phyloP scores from a whole-genome alignment of 1,139 yeast species.

The Pichiaceae sp. region DNA sequence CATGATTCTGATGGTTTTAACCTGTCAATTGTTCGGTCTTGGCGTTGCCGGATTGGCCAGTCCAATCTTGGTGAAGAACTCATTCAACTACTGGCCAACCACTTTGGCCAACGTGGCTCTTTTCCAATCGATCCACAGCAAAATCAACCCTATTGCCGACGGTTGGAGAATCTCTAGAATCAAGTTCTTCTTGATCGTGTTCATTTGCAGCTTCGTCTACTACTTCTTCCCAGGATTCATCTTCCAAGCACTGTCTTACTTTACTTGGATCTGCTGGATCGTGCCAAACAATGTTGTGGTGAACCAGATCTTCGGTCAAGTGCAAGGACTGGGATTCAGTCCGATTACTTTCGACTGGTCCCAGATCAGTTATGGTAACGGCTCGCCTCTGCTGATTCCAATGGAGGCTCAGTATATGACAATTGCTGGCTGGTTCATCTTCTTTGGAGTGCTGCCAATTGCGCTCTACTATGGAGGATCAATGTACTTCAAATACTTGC shows the following conservation, averaged over 20 bases:
- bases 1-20: conserved; percentile 38
- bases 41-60: conserved; percentile 58
- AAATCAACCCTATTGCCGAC: conserved; percentile 25
- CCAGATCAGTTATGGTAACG: conserved; percentile 41
- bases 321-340: conserved; percentile 41
- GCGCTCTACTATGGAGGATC: conserved; percentile 42
- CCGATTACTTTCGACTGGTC: conserved; percentile 54
- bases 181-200: conserved; percentile 35
- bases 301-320: conserved; percentile 54
- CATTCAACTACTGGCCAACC: conserved; percentile 38
- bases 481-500: conserved; percentile 39
- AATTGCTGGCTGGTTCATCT: conserved; percentile 31
- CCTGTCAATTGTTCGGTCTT: conserved; percentile 52
- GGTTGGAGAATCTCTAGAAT: conserved; percentile 47
- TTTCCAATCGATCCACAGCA: conserved; percentile 23
- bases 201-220: conserved; percentile 36
- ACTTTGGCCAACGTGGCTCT: conserved; percentile 43
- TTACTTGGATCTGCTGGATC: conserved; percentile 50
- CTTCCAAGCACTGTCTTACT: conserved; percentile 40
- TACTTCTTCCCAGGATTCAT: conserved; percentile 52
- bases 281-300: conserved; percentile 44
- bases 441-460: conserved; percentile 37
- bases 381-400: conserved; percentile 65
- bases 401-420: conserved; percentile 47
- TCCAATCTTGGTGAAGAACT: conserved; percentile 28